Conservation (phyloP, 441 rosid species). For the Viola pubescens region DNA sequence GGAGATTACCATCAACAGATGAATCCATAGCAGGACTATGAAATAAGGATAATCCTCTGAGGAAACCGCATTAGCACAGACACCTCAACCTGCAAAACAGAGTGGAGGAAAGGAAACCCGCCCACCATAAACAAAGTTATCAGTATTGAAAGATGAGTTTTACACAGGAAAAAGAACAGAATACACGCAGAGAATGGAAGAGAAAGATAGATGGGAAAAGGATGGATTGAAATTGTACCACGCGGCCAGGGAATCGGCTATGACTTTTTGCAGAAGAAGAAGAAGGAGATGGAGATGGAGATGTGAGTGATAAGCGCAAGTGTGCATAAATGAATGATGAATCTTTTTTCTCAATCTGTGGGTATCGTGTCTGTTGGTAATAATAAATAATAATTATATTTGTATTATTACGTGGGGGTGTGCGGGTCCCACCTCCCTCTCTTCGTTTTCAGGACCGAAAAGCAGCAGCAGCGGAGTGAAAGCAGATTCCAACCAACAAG, state of each 20-base stretch:
- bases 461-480: too few species aligned
- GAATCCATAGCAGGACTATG: constrained; percentile 35
- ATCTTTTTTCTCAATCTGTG: too few species aligned
- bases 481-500: too few species aligned
- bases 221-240: constrained; percentile 33
- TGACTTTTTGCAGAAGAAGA: constrained; percentile 8
- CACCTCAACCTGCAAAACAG: constrained; percentile 46
- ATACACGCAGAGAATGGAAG: constrained; percentile 13
- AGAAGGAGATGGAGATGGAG: too few species aligned
- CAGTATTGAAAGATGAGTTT: neutral
- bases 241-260: constrained; percentile 33
- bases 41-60: constrained; percentile 24
- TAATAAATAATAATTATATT: too few species aligned
- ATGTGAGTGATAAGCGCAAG: too few species aligned
- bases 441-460: too few species aligned
- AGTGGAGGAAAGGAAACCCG: constrained; percentile 14
- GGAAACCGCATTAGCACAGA: constrained; percentile 48
- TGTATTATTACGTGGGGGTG: too few species aligned
- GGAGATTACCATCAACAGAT: constrained; percentile 34
- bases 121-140: constrained; percentile 11
- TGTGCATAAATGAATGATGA: too few species aligned
- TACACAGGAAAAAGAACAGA: constrained; percentile 2
- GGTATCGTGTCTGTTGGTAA: too few species aligned
- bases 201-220: constrained; percentile 31
- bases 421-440: too few species aligned